Conservation (phyloP, 2,329 filamentous ascomycete species). For the Talaromyces sp. region DNA sequence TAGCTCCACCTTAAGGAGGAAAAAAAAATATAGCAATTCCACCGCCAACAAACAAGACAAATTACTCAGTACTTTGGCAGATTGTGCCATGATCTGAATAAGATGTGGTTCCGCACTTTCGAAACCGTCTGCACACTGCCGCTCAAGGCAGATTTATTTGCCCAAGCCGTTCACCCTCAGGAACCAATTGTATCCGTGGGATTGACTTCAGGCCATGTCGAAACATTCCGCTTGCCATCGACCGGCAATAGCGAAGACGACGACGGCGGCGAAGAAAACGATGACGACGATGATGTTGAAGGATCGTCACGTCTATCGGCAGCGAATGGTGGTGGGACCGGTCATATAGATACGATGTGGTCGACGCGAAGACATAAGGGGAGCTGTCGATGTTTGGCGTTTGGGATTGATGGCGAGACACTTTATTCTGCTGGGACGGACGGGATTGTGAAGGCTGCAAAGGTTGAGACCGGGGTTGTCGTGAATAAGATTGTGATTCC, state of each 20-base stretch:
- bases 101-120: slow-evolving; percentile 11
- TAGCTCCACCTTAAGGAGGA: not conserved
- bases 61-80: too few species aligned
- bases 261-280: slow-evolving; percentile 46
- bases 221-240: slow-evolving; percentile 71
- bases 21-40: slow-evolving; percentile 1
- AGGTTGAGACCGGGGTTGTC: slow-evolving; percentile 59
- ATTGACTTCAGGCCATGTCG: slow-evolving; percentile 76
- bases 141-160: slow-evolving; percentile 78
- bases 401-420: slow-evolving; percentile 70
- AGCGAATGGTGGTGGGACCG: slow-evolving; percentile 52
- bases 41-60: not conserved
- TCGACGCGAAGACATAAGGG: slow-evolving; percentile 86
- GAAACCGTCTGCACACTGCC: slow-evolving; percentile 89
- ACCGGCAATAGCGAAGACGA: slow-evolving; percentile 45
- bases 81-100: not conserved
- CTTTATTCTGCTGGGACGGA: slow-evolving; percentile 58
- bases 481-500: slow-evolving; percentile 78
- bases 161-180: slow-evolving; percentile 78
- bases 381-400: slow-evolving; percentile 78
- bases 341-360: slow-evolving; percentile 78
- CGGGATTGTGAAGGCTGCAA: slow-evolving; percentile 58
- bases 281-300: slow-evolving; percentile 35
- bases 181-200: slow-evolving; percentile 83
- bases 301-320: slow-evolving; percentile 35